A percentile compares a stretch with the other conserved stretches of the same genome.
phyloP scores from a whole-genome alignment of 768 basidiomycete species.

The Cantharellus anzutake region DNA sequence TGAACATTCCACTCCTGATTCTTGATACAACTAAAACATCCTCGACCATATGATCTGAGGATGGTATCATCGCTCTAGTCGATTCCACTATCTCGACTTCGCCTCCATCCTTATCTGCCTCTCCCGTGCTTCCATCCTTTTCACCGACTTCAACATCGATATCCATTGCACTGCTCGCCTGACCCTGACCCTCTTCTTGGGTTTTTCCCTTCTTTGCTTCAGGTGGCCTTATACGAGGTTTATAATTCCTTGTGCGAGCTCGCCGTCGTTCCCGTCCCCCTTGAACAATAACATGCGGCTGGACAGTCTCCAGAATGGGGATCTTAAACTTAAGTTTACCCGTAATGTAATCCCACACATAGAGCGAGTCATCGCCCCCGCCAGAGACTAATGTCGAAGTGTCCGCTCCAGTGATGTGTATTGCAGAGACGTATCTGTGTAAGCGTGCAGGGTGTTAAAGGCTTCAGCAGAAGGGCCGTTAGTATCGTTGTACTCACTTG shows the following conservation, averaged over 20 bases:
- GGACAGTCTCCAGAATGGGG: constrained; percentile 22
- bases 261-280: constrained; percentile 13
- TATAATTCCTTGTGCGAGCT: constrained; percentile 8
- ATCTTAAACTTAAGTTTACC: constrained; percentile 38
- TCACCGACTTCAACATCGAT: constrained; percentile 14
- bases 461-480: background rate
- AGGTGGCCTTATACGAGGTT: constrained; percentile 10
- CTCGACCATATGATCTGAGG: constrained; percentile 1
- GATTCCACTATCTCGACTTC: constrained; percentile 17
- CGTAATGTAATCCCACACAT: constrained; percentile 62
- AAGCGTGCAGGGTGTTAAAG: background rate
- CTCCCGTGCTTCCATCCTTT: constrained; percentile 10
- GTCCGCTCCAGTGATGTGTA: constrained; percentile 41
- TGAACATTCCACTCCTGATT: constrained; percentile 29
- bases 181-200: constrained; percentile 9
- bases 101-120: constrained; percentile 15
- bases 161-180: constrained; percentile 17
- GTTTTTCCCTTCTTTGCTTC: constrained; percentile 9
- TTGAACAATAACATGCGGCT: constrained; percentile 22
- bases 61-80: constrained; percentile 5
- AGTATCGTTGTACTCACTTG: constrained; percentile 30
- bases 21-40: constrained; percentile 35
- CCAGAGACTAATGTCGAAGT: constrained; percentile 51
- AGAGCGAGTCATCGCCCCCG: constrained; percentile 64
- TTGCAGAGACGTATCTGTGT: constrained; percentile 60